Conservation (phyloP, 2,329 filamentous ascomycete genomes). For the Pestalotiopsis fici region DNA sequence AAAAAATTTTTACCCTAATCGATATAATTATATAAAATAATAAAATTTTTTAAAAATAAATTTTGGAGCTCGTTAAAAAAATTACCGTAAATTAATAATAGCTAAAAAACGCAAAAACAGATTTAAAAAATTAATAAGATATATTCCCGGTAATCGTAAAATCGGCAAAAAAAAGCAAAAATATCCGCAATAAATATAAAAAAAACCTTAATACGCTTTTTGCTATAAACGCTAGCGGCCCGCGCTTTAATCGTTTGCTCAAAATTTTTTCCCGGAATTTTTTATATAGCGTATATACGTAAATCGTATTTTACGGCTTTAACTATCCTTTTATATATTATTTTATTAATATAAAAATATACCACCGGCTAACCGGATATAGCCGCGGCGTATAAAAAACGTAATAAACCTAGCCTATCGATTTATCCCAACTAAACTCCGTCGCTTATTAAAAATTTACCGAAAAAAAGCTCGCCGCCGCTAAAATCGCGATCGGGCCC, state of each 20-base stretch:
- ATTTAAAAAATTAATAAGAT: neutral
- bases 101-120: neutral
- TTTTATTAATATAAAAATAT: neutral
- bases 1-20: neutral
- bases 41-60: neutral
- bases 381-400: neutral
- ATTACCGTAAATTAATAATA: neutral
- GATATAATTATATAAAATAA: neutral
- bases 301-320: neutral
- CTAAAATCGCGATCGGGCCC: neutral
- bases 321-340: neutral
- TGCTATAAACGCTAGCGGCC: neutral
- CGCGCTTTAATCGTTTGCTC: neutral
- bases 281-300: neutral
- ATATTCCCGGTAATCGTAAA: neutral
- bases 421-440: neutral
- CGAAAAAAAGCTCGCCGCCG: neutral
- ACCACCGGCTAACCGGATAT: neutral
- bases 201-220: neutral
- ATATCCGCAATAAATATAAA: neutral
- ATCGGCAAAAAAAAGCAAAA: neutral
- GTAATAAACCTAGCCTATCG: neutral
- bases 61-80: neutral
- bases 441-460: neutral
- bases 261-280: neutral